These are phyloP conservation scores for Toxoplasma gondii DNA, from an alignment of 169 alveolate genomes.

Conservation along the genomic window DNA sequence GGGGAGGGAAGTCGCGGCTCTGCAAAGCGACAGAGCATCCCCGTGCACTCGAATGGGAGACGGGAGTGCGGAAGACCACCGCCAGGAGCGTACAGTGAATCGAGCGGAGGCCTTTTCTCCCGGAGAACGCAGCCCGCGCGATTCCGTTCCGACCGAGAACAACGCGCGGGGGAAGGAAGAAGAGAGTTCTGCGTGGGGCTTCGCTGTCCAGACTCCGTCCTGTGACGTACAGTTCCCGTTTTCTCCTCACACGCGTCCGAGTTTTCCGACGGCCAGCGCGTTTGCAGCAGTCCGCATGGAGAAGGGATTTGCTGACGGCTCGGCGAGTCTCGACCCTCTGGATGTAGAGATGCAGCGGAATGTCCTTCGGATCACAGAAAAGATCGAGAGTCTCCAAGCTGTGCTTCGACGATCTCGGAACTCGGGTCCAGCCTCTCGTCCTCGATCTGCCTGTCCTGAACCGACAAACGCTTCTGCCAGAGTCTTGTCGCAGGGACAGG, in stretches of 20 bases:
- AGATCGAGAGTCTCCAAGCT: slow-evolving; percentile 23
- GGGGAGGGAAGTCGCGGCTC: too few species aligned
- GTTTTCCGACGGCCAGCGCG: neutral
- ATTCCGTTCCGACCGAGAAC: neutral
- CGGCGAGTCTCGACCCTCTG: neutral
- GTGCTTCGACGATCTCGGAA: neutral
- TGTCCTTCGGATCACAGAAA: slow-evolving; percentile 19
- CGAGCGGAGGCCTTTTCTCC: neutral
- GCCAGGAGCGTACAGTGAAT: neutral
- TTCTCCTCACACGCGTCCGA: neutral
- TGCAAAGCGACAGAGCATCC: too few species aligned
- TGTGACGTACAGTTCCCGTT: too few species aligned
- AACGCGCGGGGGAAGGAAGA: too few species aligned
- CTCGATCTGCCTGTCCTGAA: neutral
- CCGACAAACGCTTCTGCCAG: too few species aligned
- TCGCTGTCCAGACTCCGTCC: too few species aligned
- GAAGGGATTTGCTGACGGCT: neutral
- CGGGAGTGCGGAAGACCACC: neutral
- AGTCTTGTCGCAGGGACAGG: too few species aligned
- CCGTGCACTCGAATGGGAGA: too few species aligned
- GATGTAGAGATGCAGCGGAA: slow-evolving; percentile 27
- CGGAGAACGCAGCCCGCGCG: neutral
- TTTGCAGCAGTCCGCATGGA: neutral
- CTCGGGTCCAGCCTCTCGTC: neutral
- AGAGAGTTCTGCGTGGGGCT: too few species aligned